phyloP scores from a whole-genome alignment of 2,329 filamentous ascomycete species.

The Ophiostoma populinum region DNA sequence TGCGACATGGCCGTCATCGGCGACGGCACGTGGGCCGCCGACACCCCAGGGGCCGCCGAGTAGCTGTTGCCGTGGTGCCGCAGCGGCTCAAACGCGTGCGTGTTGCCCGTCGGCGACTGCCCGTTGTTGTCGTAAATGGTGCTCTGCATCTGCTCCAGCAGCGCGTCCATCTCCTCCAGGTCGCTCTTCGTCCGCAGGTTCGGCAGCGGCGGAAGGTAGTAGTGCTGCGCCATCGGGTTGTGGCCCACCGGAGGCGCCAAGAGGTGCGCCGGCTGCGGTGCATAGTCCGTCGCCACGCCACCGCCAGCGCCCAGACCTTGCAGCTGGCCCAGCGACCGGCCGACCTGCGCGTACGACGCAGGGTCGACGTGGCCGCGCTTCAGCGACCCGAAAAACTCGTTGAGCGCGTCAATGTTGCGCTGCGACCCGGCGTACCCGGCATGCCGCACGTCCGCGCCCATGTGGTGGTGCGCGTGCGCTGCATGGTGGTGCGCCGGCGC shows the following conservation, averaged over 20 bases:
- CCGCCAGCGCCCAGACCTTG: slow-evolving; percentile 44
- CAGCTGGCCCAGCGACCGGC: slow-evolving; percentile 69
- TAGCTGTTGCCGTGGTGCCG: slow-evolving; percentile 29
- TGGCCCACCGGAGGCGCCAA: slow-evolving; percentile 27
- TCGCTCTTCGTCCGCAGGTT: slow-evolving; percentile 89
- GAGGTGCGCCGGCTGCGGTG: slow-evolving; percentile 34
- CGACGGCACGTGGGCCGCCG: slow-evolving; percentile 40
- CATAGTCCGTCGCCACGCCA: slow-evolving; percentile 38
- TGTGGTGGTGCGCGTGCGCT: slow-evolving; percentile 6
- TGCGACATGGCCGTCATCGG: slow-evolving; percentile 37
- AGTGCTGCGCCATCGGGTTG: slow-evolving; percentile 55
- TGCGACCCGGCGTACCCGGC: slow-evolving; percentile 32
- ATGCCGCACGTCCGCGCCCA: neutral
- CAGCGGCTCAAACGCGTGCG: slow-evolving; percentile 39
- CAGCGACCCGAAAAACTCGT: slow-evolving; percentile 85
- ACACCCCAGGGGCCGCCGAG: slow-evolving; percentile 18
- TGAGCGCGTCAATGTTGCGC: slow-evolving; percentile 72
- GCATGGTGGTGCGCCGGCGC: slow-evolving; percentile 4
- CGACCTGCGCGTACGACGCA: slow-evolving; percentile 76
- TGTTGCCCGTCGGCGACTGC: slow-evolving; percentile 63
- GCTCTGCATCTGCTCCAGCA: slow-evolving; percentile 88
- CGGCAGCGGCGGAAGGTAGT: slow-evolving; percentile 73
- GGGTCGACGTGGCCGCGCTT: slow-evolving; percentile 86
- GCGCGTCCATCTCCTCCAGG: slow-evolving; percentile 80
- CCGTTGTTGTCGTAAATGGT: slow-evolving; percentile 90